A percentile compares a stretch with the other conserved stretches of the same genome.
Evolutionary conservation across 169 alveolate genomes (phyloP).

Genomic region (Eimeria tenella): DNA sequence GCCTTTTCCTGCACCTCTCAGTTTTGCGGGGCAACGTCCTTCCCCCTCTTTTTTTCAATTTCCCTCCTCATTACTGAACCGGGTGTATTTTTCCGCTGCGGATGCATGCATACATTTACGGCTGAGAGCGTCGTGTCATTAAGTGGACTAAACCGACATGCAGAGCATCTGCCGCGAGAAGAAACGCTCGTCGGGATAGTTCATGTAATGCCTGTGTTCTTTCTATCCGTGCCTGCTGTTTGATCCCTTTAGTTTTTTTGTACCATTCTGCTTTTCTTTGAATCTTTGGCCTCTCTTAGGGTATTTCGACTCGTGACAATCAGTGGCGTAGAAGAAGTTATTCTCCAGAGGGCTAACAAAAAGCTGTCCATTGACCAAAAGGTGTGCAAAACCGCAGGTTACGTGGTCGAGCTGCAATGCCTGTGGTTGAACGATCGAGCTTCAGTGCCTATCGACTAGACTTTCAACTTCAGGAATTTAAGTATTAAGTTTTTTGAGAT

Average conservation of each 20-base stretch:
- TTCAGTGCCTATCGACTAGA: no score
- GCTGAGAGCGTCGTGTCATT: no score
- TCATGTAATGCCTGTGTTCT: not conserved
- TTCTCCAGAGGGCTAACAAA: constrained; percentile 92
- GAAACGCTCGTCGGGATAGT: no score
- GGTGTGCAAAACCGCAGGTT: constrained; percentile 70
- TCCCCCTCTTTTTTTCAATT: not conserved
- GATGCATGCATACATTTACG: no score
- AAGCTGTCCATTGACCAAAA: constrained; percentile 94
- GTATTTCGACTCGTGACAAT: constrained; percentile 81
- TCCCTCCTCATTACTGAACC: not conserved
- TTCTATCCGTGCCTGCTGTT: not conserved
- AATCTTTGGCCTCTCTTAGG: constrained; percentile 71
- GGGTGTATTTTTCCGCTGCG: no score
- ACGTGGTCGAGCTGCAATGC: no score
- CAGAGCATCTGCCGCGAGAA: no score
- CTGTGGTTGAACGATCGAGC: no score
- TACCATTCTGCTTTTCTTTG: not conserved
- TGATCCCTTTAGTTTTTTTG: not conserved
- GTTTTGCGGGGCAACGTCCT: not conserved
- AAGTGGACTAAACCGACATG: no score
- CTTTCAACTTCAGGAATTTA: no score
- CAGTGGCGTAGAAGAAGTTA: constrained; percentile 94
- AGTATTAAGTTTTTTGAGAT: not conserved
- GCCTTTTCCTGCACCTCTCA: no score